These are phyloP conservation scores for Psophocarpus tetragonolobus DNA, from an alignment of 306 rosid genomes.

Conservation along the genomic window DNA sequence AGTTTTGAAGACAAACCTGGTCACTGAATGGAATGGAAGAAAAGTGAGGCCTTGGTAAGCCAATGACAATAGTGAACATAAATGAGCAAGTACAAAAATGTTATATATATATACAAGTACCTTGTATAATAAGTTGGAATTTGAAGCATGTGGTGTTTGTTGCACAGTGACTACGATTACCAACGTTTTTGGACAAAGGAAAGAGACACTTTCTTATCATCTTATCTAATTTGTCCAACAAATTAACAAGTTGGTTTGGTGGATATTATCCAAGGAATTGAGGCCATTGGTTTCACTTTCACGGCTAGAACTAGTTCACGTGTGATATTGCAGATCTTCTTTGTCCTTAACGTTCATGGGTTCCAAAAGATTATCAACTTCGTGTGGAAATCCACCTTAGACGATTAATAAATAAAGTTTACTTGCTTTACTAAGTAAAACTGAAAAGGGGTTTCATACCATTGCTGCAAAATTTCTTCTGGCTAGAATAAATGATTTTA, in stretches of 20 bases:
- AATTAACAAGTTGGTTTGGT: conserved; percentile 25
- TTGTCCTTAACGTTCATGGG: background rate
- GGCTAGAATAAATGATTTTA: too few species aligned
- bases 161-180: conserved; percentile 13
- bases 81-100: background rate
- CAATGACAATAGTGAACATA: background rate
- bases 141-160: background rate
- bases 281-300: background rate
- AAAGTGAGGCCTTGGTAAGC: conserved; percentile 40
- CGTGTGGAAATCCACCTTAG: background rate
- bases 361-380: background rate
- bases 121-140: background rate
- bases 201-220: background rate
- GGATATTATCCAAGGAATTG: conserved; percentile 1
- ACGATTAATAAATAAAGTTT: too few species aligned
- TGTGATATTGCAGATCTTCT: background rate
- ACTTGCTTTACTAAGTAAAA: background rate
- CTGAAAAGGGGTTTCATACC: background rate
- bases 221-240: background rate
- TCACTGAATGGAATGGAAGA: background rate
- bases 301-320: background rate
- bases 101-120: background rate
- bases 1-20: conserved; percentile 43
- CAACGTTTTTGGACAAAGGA: background rate
- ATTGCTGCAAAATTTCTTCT: background rate